These are phyloP conservation scores for Quillaja saponaria DNA, from an alignment of 306 rosid genomes.

Conservation along the genomic window DNA sequence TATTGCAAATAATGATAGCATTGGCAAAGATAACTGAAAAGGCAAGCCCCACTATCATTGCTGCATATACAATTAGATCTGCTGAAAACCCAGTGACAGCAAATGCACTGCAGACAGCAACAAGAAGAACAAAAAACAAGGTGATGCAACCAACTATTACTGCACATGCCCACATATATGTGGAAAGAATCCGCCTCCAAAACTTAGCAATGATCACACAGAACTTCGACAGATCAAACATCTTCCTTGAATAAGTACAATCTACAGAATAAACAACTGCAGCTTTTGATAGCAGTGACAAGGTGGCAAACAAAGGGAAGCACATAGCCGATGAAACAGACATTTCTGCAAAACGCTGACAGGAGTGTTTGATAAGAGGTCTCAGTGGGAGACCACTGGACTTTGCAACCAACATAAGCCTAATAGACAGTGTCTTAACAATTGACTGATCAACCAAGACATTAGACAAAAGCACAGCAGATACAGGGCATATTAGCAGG, in stretches of 20 bases:
- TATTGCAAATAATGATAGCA: conserved; percentile 72
- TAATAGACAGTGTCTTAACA: conserved; percentile 60
- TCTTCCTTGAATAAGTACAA: conserved; percentile 71
- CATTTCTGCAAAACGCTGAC: conserved; percentile 70
- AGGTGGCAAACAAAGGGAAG: conserved; percentile 69
- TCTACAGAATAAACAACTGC: conserved; percentile 84
- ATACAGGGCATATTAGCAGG: conserved; percentile 76
- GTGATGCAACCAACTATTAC: conserved; percentile 67
- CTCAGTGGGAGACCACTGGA: conserved; percentile 84
- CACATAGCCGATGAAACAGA: conserved; percentile 58
- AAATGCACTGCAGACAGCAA: conserved; percentile 67
- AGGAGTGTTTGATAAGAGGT: conserved; percentile 76
- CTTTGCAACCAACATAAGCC: conserved; percentile 72
- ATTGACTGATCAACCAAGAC: conserved; percentile 61
- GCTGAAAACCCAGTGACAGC: conserved; percentile 57
- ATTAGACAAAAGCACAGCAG: conserved; percentile 74
- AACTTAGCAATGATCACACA: conserved; percentile 52
- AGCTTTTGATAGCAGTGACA: conserved; percentile 70
- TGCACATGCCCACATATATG: conserved; percentile 70
- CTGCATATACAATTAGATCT: conserved; percentile 56
- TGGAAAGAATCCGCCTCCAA: conserved; percentile 73
- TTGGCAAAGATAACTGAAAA: conserved; percentile 86
- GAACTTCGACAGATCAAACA: conserved; percentile 61
- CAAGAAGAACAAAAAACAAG: conserved; percentile 66
- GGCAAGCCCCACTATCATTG: conserved; percentile 57